Base-by-base conservation (phyloP, 768 basidiomycete genomes). In the Mycena indigotica region DNA sequence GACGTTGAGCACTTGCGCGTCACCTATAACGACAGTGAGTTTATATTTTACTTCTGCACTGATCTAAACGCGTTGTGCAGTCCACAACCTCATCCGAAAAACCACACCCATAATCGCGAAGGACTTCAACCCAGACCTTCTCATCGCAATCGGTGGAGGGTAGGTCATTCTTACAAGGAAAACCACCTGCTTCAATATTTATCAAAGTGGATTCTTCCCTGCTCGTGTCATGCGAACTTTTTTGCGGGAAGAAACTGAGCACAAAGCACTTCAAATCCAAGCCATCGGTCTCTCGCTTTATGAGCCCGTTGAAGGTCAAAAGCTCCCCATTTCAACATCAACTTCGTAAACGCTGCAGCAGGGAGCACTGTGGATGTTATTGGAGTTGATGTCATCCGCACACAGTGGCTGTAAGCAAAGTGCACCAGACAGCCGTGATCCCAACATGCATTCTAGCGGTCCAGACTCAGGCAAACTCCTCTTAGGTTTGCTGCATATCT, bases 231-330 rank as follows among this genome's bases (percentile, higher is more conserved):
- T 96, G 83, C 86, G 93, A 50, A 95, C 95, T 0, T 95, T 93
- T 76, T 77, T 95, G 60, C 89, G 89, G 67, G 82, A 86, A 67
- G 72, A 82, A 17, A 78, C 83, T 2, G 81, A 80, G 26, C 87
- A 90, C 65, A 85, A 84, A 65, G 88, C 91, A 55, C 85, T 98
- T 51, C 91, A 93, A 46, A 97, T 98, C 62, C 92, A 95, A 71
- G 96, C 97, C 4, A 98, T 99, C 62, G 95, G 97, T 2, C 84
- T 99, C 28, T 95, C 94, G 4, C 80, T 99, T 3, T 99, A 99
- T 66, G 97, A 99, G 70, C 84, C 90, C 25, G 79, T 98, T 2
- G 62, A 63, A 57, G 62, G 61, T 63, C 10, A 17, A 35, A 35
- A n/a, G n/a, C n/a, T n/a, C n/a, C n/a, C 24, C 25, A 2, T 8